A percentile compares a stretch with the other conserved stretches of the same genome.
These are phyloP conservation scores for Hericium coralloides DNA, from an alignment of 768 basidiomycete species.

Conservation along the genomic window DNA sequence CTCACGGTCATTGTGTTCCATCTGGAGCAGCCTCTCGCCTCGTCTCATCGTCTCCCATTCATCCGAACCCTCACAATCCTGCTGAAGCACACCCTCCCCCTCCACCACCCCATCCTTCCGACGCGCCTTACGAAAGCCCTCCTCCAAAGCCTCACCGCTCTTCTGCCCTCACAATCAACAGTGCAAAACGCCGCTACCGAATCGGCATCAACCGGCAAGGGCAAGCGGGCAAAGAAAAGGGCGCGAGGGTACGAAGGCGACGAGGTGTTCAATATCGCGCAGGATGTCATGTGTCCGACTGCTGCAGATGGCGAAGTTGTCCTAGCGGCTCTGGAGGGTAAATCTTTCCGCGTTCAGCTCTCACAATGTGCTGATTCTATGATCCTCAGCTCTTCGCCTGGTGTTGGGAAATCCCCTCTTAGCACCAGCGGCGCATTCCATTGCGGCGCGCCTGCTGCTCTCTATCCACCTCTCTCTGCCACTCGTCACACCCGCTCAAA, in stretches of 20 bases:
- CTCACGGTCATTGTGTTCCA: conserved; percentile 45
- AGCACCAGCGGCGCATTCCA: conserved; percentile 43
- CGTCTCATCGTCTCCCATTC: conserved; percentile 26
- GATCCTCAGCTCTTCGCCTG: conserved; percentile 31
- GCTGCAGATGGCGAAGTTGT: conserved; percentile 42
- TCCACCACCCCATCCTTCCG: conserved; percentile 5
- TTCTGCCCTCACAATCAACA: conserved; percentile 21
- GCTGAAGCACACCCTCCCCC: conserved; percentile 4
- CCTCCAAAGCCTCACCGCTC: conserved; percentile 7
- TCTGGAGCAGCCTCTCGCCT: conserved; percentile 44
- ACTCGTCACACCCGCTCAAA: conserved; percentile 41
- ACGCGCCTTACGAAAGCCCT: conserved; percentile 12
- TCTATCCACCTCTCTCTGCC: conserved; percentile 50
- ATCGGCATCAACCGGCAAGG: conserved; percentile 17
- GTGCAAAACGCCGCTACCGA: conserved; percentile 17
- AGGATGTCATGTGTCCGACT: conserved; percentile 39
- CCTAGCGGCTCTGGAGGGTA: conserved; percentile 52
- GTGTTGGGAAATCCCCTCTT: conserved; percentile 44
- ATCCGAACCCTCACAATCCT: conserved; percentile 6
- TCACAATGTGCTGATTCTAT: neutral
- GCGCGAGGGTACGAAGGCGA: conserved; percentile 67
- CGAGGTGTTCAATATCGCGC: conserved; percentile 49
- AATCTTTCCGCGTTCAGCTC: conserved; percentile 13
- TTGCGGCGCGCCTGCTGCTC: conserved; percentile 49
- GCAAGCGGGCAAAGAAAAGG: conserved; percentile 59